Evolutionary conservation across 768 basidiomycete genomes (phyloP), one percentile per base, ranked within the genome.

Genomic region (Russula sp.): DNA sequence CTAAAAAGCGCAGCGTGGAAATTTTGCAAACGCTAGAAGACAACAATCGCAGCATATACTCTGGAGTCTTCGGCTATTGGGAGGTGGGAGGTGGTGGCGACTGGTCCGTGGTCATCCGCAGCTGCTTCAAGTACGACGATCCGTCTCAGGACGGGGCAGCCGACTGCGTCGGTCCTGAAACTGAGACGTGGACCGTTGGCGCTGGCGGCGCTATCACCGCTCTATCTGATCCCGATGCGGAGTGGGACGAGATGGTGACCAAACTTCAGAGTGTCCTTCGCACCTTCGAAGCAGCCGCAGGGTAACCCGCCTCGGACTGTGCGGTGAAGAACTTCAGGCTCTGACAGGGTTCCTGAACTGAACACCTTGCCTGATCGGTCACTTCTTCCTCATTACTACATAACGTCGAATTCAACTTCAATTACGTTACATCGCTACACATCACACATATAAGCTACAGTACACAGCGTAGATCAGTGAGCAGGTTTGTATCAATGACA

Each of bases 201-300:
- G 93, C 94, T 20, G 95, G 95, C n/a, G 95, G 95, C 40, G 95
- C 94, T 10, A 97, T 98, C 68, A 98, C 95, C 22, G 94, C 93
- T 14, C 79, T 98, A 44, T 95, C 94, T 6, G 84, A 94, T 63
- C 80, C 88, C 5, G 82, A 86, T 50, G 85, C 80, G 6, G 95
- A 98, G 73, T 97, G 94, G 94, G 94, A 96, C 7, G 95, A 98
- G 72, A 96, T 98, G 82, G 69, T 84, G 20, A 79, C 85, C n/a
- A 98, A 98, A 73, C 80, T 95, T 32, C 81, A 86, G 64, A 90
- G 89, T 68, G 88, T 89, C 51, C 75, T 91, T 55, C 78, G 81
- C 49, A 80, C 84, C 27, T 91, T 91, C 66, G 80, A 80, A 40
- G 76, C 70, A 13, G 66, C 55, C 6, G 31, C 64, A 37, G 32